Percentiles rank a stretch among this genome's conserved stretches.
Evolutionary conservation across 768 basidiomycete genomes (phyloP).

Genomic region (Sarcodon sp.): DNA sequence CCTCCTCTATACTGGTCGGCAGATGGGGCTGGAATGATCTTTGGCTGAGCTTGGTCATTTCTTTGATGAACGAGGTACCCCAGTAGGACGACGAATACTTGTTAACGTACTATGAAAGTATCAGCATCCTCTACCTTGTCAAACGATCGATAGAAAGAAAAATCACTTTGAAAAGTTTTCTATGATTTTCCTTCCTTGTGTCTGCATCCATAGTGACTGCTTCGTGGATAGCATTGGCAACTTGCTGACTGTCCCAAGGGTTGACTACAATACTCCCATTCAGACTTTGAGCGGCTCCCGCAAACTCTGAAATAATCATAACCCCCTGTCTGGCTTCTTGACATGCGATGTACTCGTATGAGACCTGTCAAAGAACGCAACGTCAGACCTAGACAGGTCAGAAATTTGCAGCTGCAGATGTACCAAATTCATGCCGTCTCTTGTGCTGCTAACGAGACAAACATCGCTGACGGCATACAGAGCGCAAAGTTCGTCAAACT

Average conservation of each 20-base stretch:
- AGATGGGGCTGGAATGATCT: too few relatives aligned
- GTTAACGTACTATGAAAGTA: conserved; percentile 52
- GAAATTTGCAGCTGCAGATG: conserved; percentile 16
- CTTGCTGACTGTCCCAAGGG: conserved; percentile 98
- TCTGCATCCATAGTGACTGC: conserved; percentile 83
- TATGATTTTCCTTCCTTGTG: conserved; percentile 82
- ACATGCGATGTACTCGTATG: conserved; percentile 96
- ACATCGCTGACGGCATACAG: conserved; percentile 95
- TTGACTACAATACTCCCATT: conserved; percentile 97
- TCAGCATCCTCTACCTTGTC: not conserved
- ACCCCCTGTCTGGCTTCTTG: conserved; percentile 89
- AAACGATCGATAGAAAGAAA: not conserved
- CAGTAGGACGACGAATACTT: conserved; percentile 91
- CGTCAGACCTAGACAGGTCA: not conserved
- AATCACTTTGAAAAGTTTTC: conserved; percentile 78
- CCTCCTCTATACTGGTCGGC: too few relatives aligned
- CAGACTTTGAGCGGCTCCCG: conserved; percentile 90
- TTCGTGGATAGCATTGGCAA: conserved; percentile 94
- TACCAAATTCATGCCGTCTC: conserved; percentile 99
- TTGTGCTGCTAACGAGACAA: conserved; percentile 86
- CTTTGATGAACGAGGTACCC: conserved; percentile 83
- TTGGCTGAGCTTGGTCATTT: conserved; percentile 51
- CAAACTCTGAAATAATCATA: conserved; percentile 98
- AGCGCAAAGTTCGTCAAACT: conserved; percentile 94
- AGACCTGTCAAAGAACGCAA: conserved; percentile 44